Evolutionary conservation across 331 rosid genomes (phyloP), one percentile per base, ranked within the genome.

Genomic region (Ulmus americana): DNA sequence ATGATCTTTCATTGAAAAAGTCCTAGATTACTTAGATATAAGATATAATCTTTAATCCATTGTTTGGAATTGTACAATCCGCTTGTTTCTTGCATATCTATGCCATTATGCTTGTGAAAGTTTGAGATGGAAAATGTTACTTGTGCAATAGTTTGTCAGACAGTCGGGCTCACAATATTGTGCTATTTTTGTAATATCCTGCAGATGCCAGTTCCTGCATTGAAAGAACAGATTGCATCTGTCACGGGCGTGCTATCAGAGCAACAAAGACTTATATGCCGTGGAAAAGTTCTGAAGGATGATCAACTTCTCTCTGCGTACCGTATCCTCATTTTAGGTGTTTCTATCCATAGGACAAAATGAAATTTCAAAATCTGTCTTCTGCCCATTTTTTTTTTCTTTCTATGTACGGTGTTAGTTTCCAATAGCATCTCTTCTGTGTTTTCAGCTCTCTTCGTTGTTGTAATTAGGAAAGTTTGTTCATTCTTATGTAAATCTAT

Each of bases 171-270:
- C 47, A 55, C 22, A 46, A 48, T 16, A n/a, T 39, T 14, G 50
- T 39, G 45, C 1, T 56, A 39, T 68, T 28, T 65, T 62, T 10
- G 48, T 38, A 7, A 61, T 67, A 16, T 64, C 70, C 43, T 82
- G 77, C 79, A 91, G 97, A 81, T 91, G 97, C 86, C 97, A 39
- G 96, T 91, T 70, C 96, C 97, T 72, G 96, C 80, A 63, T 64
- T 91, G 80, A 91, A 91, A 80, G 97, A 86, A 66, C 95, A 84
- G 74, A 86, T 91, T 91, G 97, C 96, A 69, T 81, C 91, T 79
- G 82, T 91, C 54, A 91, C 97, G 56, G 97, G 97, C 53, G 97
- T 91, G 74, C 69, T 91, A 70, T 88, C 96, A 12, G 96, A 84
- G 72, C 86, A 70, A 46, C 97, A 91, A 67, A 90, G 97, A 47